Base-by-base conservation (phyloP, 2,329 filamentous ascomycete genomes). In the Lecanicillium sp. region DNA sequence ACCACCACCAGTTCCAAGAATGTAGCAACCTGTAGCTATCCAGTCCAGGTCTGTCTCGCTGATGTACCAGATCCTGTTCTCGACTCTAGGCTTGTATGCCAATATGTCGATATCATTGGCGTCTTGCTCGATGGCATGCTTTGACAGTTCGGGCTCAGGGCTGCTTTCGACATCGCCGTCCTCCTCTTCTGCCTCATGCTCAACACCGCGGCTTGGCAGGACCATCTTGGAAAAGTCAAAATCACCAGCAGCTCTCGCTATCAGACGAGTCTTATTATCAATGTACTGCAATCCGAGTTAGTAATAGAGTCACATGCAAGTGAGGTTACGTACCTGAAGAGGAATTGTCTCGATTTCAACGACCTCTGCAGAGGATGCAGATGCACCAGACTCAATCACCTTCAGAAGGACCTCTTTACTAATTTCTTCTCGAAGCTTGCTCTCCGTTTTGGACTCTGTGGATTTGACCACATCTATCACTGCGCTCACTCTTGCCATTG, bases 1-100 rank as follows among this genome's bases (percentile, higher is more conserved):
- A 15, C 77, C 76, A 5, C 77, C 76, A 15, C 76, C 77, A 1
- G 74, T 77, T 2, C 74, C 77, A 0, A 81, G 63, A 37, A 81
- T 72, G 44, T 78, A 78, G 49, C 74, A 77, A 1, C 77, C 77
- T 7, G 64, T 71, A 1, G 71, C 57, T 25, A 81, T 71, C 60
- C 71, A 80, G 20, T 60, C 54, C 4, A 80, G 58, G 49, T 81
- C 77, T 0, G 69, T 72, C 48, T 79, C 74, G 10, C 63, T 72
- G 29, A 81, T 54, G 40, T 68, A 68, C 77, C 77, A 81, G 13
- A 68, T 52, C 9, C 74, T 65, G n/a, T 66, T 59, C 28, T 56
- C 58, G 2, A 74, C 66, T 1, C 61, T 62, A 2, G 77, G 77
- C 4, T 54, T 61, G 49, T 78, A 79, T 0, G 49, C 44, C 13